Evolutionary conservation across 345 rosid species (phyloP).

Genomic region (Eucalyptus paniculata): DNA sequence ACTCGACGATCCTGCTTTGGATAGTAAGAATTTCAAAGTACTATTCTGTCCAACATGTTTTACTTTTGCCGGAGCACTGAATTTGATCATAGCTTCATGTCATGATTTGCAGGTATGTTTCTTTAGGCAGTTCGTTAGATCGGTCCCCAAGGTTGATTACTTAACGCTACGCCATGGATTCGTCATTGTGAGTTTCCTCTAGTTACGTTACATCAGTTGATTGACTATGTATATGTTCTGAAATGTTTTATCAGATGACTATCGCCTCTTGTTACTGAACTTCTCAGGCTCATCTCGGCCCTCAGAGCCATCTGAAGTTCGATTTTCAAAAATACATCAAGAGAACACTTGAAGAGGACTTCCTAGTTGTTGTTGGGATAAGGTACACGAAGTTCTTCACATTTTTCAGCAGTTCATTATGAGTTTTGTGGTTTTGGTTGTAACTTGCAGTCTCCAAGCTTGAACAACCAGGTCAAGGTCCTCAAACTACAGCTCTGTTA

Average conservation of each 20-base stretch:
- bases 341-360: constrained; percentile 31
- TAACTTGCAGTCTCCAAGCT: not conserved
- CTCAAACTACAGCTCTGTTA: not conserved
- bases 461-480: not conserved
- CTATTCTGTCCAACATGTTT: not conserved
- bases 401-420: not conserved
- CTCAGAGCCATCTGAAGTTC: constrained; percentile 11
- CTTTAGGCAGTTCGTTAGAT: constrained; percentile 22
- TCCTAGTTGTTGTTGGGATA: constrained; percentile 16
- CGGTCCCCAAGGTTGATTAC: constrained; percentile 32
- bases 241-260: not conserved
- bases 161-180: constrained; percentile 31
- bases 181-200: constrained; percentile 11
- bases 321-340: constrained; percentile 28
- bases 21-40: not conserved
- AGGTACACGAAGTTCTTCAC: constrained; percentile 6
- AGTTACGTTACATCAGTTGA: not conserved
- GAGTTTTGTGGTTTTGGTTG: not conserved
- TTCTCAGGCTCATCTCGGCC: constrained; percentile 16
- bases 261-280: not conserved
- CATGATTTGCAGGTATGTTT: constrained; percentile 17
- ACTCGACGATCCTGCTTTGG: constrained; percentile 14
- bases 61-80: not conserved
- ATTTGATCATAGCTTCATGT: not conserved
- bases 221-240: not conserved